Conservation (phyloP, 805 yeast species). For the Vanderwaltozyma verrucispora region DNA sequence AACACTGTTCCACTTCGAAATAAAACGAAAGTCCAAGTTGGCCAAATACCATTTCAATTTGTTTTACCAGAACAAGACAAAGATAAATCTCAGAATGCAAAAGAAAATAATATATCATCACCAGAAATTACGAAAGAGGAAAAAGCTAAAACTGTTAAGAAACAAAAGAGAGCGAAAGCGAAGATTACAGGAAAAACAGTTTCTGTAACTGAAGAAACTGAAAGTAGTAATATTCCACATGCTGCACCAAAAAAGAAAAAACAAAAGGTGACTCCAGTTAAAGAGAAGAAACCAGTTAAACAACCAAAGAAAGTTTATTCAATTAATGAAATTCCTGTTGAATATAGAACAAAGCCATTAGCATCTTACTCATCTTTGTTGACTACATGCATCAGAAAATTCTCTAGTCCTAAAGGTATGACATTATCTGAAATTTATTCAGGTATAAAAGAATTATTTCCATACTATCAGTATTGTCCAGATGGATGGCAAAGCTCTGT, state of each 20-base stretch:
- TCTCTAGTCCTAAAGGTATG: conserved; percentile 62
- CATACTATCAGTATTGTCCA: conserved; percentile 86
- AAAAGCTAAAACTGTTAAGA: conserved; percentile 4
- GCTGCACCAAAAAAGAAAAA: no score
- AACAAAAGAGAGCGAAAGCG: conserved; percentile 6
- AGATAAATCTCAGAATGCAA: conserved; percentile 24
- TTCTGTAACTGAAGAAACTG: conserved; percentile 4
- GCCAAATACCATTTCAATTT: conserved; percentile 82
- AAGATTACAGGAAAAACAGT: conserved; percentile 3
- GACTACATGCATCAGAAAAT: conserved; percentile 63
- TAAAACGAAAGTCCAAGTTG: conserved; percentile 81
- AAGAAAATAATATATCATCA: background rate
- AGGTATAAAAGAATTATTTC: conserved; percentile 77
- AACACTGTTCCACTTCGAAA: conserved; percentile 80
- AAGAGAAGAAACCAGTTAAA: conserved; percentile 40
- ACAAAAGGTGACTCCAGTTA: conserved; percentile 31
- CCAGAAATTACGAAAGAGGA: conserved; percentile 5
- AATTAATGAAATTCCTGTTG: conserved; percentile 80
- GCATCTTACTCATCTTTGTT: conserved; percentile 73
- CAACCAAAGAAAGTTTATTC: conserved; percentile 55
- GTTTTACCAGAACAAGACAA: conserved; percentile 63
- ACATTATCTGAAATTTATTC: conserved; percentile 77
- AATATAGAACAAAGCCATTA: conserved; percentile 75
- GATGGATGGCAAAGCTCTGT: conserved; percentile 98
- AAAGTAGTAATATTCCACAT: no score